phyloP scores from a whole-genome alignment of 257 asterid species.

The Scutellaria barbata region DNA sequence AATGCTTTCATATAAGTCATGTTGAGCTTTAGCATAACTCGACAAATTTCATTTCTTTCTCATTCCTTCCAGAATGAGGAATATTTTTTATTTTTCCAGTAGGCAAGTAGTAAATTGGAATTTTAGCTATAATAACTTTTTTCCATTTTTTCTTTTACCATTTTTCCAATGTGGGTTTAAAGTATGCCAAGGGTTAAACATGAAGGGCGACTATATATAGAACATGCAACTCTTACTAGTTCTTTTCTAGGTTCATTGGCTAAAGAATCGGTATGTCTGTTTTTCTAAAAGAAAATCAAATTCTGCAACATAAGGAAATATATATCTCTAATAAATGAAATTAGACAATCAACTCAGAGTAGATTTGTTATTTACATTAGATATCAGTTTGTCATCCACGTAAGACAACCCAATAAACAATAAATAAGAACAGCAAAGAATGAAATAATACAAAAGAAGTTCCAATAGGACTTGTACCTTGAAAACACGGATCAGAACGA shows the following conservation, averaged over 20 bases:
- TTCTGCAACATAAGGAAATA: neutral
- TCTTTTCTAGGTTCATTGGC: constrained; percentile 6
- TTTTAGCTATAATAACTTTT: neutral
- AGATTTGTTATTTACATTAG: neutral
- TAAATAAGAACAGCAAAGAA: constrained; percentile 7
- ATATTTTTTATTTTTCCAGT: neutral
- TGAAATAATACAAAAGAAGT: constrained; percentile 24
- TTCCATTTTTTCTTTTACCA: neutral
- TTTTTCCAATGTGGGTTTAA: no score
- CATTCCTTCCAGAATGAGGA: neutral
- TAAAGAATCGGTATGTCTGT: neutral
- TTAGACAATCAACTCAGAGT: neutral
- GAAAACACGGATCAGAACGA: constrained; percentile 82
- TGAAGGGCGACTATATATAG: neutral
- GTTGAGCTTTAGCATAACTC: neutral
- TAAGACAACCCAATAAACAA: constrained; percentile 22
- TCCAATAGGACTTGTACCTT: constrained; percentile 58
- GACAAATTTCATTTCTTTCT: neutral
- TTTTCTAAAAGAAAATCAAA: neutral
- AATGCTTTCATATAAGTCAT: neutral
- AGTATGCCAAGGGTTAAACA: neutral
- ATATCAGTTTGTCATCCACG: constrained; percentile 29
- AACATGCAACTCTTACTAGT: neutral
- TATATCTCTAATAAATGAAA: constrained; percentile 7
- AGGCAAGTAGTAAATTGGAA: constrained; percentile 1